These are phyloP conservation scores for Xylaria sp. DNA, from an alignment of 2,329 filamentous ascomycete species.

Conservation along the genomic window DNA sequence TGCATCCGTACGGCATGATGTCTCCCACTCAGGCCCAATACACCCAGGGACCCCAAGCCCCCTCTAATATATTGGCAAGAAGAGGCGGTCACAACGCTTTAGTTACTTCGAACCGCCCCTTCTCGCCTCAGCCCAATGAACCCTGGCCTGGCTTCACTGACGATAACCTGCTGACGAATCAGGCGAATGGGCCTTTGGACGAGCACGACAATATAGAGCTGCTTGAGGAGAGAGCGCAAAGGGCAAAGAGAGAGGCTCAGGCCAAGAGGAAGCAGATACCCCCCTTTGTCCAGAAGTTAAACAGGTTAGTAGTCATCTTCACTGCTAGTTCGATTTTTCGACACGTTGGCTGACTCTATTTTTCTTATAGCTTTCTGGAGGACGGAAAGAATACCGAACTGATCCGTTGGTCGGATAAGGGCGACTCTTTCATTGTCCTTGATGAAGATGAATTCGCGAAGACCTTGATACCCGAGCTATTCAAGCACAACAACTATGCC, in stretches of 20 bases:
- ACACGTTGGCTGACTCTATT: slow-evolving; percentile 5
- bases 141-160: slow-evolving; percentile 39
- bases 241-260: slow-evolving; percentile 82
- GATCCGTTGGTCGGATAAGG: slow-evolving; percentile 95
- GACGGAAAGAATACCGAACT: slow-evolving; percentile 88
- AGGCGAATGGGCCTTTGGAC: slow-evolving; percentile 34
- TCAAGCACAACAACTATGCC: slow-evolving; percentile 98
- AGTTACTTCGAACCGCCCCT: slow-evolving; percentile 33
- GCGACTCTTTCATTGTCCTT: slow-evolving; percentile 91
- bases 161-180: slow-evolving; percentile 39
- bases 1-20: slow-evolving; percentile 33
- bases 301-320: slow-evolving; percentile 61
- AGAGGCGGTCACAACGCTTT: slow-evolving; percentile 48
- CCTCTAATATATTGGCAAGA: slow-evolving; percentile 49
- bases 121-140: slow-evolving; percentile 30
- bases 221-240: slow-evolving; percentile 70
- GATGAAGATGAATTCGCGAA: slow-evolving; percentile 99
- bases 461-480: slow-evolving; percentile 92
- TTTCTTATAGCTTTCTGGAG: slow-evolving; percentile 72
- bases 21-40: slow-evolving; percentile 33
- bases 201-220: slow-evolving; percentile 70
- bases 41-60: slow-evolving; percentile 28
- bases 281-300: slow-evolving; percentile 95
- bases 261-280: slow-evolving; percentile 92
- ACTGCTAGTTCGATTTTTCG: not conserved